Conservation (phyloP, 306 rosid species). For the Lathyrus tuberosus region DNA sequence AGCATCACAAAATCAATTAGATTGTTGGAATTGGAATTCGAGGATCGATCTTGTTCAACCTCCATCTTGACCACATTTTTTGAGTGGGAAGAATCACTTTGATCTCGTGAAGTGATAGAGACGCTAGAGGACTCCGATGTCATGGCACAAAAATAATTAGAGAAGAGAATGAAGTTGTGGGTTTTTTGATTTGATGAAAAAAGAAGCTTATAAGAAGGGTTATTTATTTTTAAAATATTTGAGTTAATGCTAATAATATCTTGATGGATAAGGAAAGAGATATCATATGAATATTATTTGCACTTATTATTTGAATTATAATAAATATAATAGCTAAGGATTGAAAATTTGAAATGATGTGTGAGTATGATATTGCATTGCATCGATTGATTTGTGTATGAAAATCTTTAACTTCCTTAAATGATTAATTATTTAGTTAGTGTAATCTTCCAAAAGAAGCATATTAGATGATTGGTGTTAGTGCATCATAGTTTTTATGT, state of each 20-base stretch:
- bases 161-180: constrained; percentile 11
- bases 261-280: constrained; percentile 41
- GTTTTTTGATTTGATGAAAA: constrained; percentile 8
- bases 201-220: background rate
- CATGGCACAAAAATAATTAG: constrained; percentile 3
- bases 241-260: constrained; percentile 47
- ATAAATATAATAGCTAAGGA: constrained; percentile 21
- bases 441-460: constrained; percentile 40
- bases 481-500: constrained; percentile 39
- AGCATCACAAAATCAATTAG: constrained; percentile 49
- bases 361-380: background rate
- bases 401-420: constrained; percentile 26
- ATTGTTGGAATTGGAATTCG: constrained; percentile 30
- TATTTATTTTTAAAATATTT: constrained; percentile 42
- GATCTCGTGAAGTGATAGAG: constrained; percentile 47
- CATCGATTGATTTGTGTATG: background rate
- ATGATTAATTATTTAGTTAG: background rate
- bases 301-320: constrained; percentile 38
- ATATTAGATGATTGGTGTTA: constrained; percentile 30
- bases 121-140: constrained; percentile 51
- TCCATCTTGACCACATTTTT: background rate
- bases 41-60: constrained; percentile 12
- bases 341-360: constrained; percentile 21
- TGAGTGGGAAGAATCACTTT: background rate
- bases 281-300: constrained; percentile 40